Evolutionary conservation across 1,284 basidiomycete genomes (phyloP), one percentile per base, ranked within the genome.

Genomic region (Golubevia pallescens): DNA sequence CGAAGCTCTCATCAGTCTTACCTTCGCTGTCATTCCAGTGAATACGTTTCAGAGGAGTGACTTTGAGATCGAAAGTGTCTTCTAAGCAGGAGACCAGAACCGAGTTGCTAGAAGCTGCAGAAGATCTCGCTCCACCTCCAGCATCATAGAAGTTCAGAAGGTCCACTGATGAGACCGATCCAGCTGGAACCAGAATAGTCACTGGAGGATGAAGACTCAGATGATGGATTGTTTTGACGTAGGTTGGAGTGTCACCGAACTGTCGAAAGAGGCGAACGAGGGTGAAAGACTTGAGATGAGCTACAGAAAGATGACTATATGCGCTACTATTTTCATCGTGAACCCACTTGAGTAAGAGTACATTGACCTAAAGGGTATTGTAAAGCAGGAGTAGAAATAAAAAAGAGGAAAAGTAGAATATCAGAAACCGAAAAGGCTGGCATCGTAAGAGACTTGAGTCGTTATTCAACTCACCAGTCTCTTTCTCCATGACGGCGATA

Each of bases 181-280:
- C 1, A 19, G 13, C 20, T 0, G 92, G 92, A 5, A 95, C 89
- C 3, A 97, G 87, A 42, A 96, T 88, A 14, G 91, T 86, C 10
- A 86, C 88, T 0, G 94, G 94, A 4, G 87, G 88, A 75, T 94
- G 91, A 7, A 93, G 83, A 69, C 91, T 90, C 87, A 96, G 89
- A 76, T 95, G 93, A 71, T 95, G 93, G 6, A 95, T 86, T 0
- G 93, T 94, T 81, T 93, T 93, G 66, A 93, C 90, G 74, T 94
- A 97, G 19, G 93, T 87, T 70, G 75, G 58, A 5, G 76, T 75
- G 62, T 84, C 81, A n/a, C 71, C 62, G 24, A 76, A 62, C 93
- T 94, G 77, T 5, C 65, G 59, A 52, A 59, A 24, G 3, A 58
- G 1, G 32, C 21, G 57, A 6, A 21, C 23, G 28, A 34, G 61